phyloP scores from a whole-genome alignment of 2,329 filamentous ascomycete species.

The Penicillium digitatum region DNA sequence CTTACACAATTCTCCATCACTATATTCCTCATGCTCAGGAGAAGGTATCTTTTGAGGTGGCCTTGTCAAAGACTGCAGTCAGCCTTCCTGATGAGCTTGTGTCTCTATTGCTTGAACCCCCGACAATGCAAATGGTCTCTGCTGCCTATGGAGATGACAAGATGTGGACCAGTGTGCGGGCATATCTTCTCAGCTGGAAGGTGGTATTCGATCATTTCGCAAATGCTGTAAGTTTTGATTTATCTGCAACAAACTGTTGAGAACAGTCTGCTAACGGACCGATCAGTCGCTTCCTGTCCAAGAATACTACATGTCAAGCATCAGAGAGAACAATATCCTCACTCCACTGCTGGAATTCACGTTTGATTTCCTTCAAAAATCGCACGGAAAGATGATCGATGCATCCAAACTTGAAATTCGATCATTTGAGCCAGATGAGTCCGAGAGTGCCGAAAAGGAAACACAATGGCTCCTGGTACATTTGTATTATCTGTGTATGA shows the following conservation, averaged over 20 bases:
- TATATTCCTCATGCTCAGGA: slow-evolving; percentile 77
- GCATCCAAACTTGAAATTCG: slow-evolving; percentile 67
- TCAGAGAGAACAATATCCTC: slow-evolving; percentile 70
- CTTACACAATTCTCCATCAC: slow-evolving; percentile 73
- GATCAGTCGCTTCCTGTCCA: slow-evolving; percentile 70
- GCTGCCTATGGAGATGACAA: slow-evolving; percentile 61
- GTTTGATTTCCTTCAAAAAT: slow-evolving; percentile 80
- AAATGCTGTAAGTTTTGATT: slow-evolving; percentile 51
- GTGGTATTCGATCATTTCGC: slow-evolving; percentile 82
- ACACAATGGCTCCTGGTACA: slow-evolving; percentile 81
- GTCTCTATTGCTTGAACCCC: slow-evolving; percentile 74
- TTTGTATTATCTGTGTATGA: slow-evolving; percentile 77
- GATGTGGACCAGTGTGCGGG: slow-evolving; percentile 67
- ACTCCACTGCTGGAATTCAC: slow-evolving; percentile 69
- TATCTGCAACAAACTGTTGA: background rate
- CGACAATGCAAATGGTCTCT: slow-evolving; percentile 63
- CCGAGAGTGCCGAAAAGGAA: slow-evolving; percentile 65
- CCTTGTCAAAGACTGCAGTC: slow-evolving; percentile 53
- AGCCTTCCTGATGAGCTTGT: slow-evolving; percentile 78
- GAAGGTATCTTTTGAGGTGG: slow-evolving; percentile 72
- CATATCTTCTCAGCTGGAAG: slow-evolving; percentile 85
- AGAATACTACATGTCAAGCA: slow-evolving; percentile 70
- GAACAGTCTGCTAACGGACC: slow-evolving; percentile 22
- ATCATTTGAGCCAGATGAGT: slow-evolving; percentile 56
- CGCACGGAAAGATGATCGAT: slow-evolving; percentile 66